Conservation (phyloP, 768 basidiomycete species). For the Lepiota brunneoincarnata region DNA sequence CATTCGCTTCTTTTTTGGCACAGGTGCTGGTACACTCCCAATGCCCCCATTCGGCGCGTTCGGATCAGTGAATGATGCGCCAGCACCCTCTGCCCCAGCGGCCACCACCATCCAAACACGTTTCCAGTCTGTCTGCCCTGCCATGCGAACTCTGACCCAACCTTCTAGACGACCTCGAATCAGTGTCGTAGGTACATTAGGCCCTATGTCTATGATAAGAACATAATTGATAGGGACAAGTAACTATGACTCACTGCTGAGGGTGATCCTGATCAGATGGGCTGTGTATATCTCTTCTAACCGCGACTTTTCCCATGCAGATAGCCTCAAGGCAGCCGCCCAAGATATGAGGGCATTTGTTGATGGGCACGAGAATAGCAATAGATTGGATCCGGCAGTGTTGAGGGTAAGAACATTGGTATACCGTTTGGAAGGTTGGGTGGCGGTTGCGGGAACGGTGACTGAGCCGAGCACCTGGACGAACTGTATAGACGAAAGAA, state of each 20-base stretch:
- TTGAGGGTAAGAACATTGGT: constrained; percentile 87
- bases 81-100: constrained; percentile 38
- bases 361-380: constrained; percentile 84
- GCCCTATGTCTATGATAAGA: constrained; percentile 27
- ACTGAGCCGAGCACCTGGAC: constrained; percentile 77
- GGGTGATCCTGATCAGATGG: constrained; percentile 81
- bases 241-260: constrained; percentile 33
- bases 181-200: constrained; percentile 59
- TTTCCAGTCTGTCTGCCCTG: constrained; percentile 99
- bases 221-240: constrained; percentile 6
- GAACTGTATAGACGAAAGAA: constrained; percentile 44
- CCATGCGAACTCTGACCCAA: constrained; percentile 84
- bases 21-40: not conserved
- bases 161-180: constrained; percentile 80
- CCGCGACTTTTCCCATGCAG: constrained; percentile 92
- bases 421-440: constrained; percentile 53
- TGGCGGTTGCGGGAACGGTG: constrained; percentile 54
- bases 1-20: constrained; percentile 54
- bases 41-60: constrained; percentile 9
- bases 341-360: constrained; percentile 75
- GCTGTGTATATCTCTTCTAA: constrained; percentile 98
- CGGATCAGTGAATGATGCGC: constrained; percentile 17
- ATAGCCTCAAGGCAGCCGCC: constrained; percentile 87
- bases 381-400: constrained; percentile 88
- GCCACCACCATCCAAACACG: constrained; percentile 80